Conservation (phyloP, 768 basidiomycete genomes). For the Asterophora parasitica region DNA sequence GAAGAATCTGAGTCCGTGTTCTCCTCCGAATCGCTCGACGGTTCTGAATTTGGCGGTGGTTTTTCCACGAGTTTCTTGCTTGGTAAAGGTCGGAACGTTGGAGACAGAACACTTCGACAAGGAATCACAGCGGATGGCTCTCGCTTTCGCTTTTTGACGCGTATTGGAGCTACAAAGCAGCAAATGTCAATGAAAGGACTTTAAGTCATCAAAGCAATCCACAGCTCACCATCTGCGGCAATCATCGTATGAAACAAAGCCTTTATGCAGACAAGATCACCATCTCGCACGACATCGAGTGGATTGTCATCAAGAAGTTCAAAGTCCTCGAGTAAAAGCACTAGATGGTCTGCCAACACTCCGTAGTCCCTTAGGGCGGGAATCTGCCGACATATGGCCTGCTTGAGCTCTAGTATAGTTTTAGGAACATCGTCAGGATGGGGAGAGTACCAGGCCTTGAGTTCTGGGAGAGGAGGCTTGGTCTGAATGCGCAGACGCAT, state of each 20-base stretch:
- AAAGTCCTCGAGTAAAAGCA: conserved; percentile 42
- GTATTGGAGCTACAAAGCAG: conserved; percentile 4
- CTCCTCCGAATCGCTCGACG: conserved; percentile 21
- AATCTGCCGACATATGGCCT: conserved; percentile 30
- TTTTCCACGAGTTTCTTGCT: conserved; percentile 2
- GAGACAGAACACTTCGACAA: neutral
- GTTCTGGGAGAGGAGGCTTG: conserved; percentile 38
- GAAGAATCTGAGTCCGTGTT: conserved; percentile 8
- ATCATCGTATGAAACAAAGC: conserved; percentile 2
- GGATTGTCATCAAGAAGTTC: conserved; percentile 39
- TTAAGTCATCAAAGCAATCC: conserved; percentile 1
- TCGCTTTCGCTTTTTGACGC: conserved; percentile 23
- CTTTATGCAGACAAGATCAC: conserved; percentile 40
- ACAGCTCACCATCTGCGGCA: conserved; percentile 4
- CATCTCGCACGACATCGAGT: conserved; percentile 40
- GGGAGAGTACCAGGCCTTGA: conserved; percentile 51
- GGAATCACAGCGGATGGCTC: conserved; percentile 11
- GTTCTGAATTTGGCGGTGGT: conserved; percentile 21
- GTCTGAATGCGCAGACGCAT: conserved; percentile 55
- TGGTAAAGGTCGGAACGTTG: neutral
- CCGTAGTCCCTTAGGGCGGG: conserved; percentile 23
- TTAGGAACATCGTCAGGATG: conserved; percentile 18
- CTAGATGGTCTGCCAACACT: conserved; percentile 19
- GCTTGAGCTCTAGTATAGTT: conserved; percentile 35
- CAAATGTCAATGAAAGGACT: neutral